phyloP scores from a whole-genome alignment of 2,329 filamentous ascomycete genomes.

The Sporothrix sp. region DNA sequence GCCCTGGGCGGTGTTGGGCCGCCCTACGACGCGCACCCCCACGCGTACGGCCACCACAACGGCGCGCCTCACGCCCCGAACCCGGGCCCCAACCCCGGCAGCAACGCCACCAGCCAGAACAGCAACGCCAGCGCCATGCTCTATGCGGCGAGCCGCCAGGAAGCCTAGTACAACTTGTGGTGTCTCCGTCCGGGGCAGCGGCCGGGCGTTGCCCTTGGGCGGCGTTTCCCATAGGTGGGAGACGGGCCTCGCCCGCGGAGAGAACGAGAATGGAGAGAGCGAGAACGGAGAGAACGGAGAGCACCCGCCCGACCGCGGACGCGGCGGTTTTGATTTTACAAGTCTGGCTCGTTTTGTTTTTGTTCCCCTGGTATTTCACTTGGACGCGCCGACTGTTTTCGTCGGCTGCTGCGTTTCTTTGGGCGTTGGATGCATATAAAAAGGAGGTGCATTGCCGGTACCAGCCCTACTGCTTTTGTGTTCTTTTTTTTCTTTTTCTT shows the following conservation, averaged over 20 bases:
- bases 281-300: no score
- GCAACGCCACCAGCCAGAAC: neutral
- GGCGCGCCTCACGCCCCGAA: no score
- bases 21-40: neutral
- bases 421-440: slow-evolving; percentile 13
- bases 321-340: no score
- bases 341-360: neutral
- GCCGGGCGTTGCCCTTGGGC: neutral
- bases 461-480: slow-evolving; percentile 2
- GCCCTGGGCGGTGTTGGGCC: neutral
- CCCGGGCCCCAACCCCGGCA: slow-evolving; percentile 1
- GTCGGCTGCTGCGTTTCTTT: no score
- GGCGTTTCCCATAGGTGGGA: neutral
- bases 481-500: neutral
- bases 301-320: no score
- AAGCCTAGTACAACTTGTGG: slow-evolving; percentile 2
- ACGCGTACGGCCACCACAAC: neutral
- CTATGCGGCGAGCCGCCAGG: neutral
- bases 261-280: neutral
- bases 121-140: neutral
- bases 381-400: no score
- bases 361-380: neutral
- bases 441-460: neutral
- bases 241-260: neutral
- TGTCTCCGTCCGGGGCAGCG: neutral